Evolutionary conservation across 2,329 filamentous ascomycete species (phyloP).

Genomic region (Colletotrichum camelliae): DNA sequence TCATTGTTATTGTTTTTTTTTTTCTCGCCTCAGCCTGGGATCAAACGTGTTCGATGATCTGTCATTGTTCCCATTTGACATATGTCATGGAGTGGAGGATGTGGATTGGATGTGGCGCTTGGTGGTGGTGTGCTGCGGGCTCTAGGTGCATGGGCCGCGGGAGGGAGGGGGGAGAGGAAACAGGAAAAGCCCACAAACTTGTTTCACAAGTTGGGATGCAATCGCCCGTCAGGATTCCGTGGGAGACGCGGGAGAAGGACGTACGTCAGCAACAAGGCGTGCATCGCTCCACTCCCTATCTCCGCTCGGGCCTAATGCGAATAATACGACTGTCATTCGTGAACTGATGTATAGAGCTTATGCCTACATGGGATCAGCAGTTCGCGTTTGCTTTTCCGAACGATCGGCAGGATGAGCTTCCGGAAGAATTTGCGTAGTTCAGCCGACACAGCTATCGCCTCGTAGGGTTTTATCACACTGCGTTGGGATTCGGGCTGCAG

Average conservation of each 20-base stretch:
- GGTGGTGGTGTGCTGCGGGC: neutral
- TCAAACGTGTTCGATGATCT: neutral
- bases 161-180: neutral
- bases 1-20: neutral
- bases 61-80: neutral
- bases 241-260: neutral
- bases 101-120: neutral
- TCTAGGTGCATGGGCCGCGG: neutral
- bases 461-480: neutral
- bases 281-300: neutral
- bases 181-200: neutral
- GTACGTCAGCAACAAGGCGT: neutral
- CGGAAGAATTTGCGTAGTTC: neutral
- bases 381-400: neutral
- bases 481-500: neutral
- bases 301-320: neutral
- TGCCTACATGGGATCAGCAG: neutral
- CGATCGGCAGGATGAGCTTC: neutral
- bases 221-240: neutral
- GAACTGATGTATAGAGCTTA: neutral
- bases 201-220: slow-evolving; percentile 1
- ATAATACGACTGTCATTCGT: neutral
- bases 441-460: neutral
- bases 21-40: neutral
- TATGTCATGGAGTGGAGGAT: neutral